A percentile compares a stretch with the other conserved stretches of the same genome.
Conservation (phyloP, 73 alveolate species). For the Stentor roeselii region DNA sequence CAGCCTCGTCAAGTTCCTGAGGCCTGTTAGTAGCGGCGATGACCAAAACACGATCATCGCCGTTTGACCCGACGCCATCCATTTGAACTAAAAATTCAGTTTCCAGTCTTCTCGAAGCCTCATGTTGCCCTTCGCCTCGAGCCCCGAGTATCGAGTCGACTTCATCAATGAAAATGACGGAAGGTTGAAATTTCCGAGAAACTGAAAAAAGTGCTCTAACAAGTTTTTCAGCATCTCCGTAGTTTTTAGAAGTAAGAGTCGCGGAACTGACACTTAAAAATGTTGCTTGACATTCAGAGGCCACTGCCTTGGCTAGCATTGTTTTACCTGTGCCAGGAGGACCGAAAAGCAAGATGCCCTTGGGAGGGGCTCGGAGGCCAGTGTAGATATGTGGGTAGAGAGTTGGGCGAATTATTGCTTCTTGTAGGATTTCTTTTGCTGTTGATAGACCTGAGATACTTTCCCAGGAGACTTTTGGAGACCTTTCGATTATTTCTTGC, state of each 20-base stretch:
- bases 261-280: conserved; percentile 81
- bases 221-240: conserved; percentile 87
- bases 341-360: conserved; percentile 91
- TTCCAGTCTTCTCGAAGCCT: conserved; percentile 92
- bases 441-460: conserved; percentile 86
- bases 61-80: conserved; percentile 84
- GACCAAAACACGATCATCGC: conserved; percentile 70
- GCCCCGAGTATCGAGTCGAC: conserved; percentile 94
- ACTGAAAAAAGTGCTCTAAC: conserved; percentile 76
- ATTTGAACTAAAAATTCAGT: conserved; percentile 95
- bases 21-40: conserved; percentile 97
- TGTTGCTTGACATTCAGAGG: conserved; percentile 83
- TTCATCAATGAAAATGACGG: conserved; percentile 98
- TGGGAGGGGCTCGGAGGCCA: conserved; percentile 95
- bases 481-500: conserved; percentile 14
- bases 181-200: conserved; percentile 86
- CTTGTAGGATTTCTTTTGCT: conserved; percentile 82
- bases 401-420: conserved; percentile 84
- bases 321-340: conserved; percentile 98
- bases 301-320: conserved; percentile 94
- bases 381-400: conserved; percentile 85
- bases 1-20: conserved; percentile 94
- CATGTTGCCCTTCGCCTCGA: conserved; percentile 93
- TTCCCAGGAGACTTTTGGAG: conserved; percentile 80
- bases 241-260: conserved; percentile 82